phyloP scores from a whole-genome alignment of 257 asterid genomes.

The Scutellaria baicalensis region DNA sequence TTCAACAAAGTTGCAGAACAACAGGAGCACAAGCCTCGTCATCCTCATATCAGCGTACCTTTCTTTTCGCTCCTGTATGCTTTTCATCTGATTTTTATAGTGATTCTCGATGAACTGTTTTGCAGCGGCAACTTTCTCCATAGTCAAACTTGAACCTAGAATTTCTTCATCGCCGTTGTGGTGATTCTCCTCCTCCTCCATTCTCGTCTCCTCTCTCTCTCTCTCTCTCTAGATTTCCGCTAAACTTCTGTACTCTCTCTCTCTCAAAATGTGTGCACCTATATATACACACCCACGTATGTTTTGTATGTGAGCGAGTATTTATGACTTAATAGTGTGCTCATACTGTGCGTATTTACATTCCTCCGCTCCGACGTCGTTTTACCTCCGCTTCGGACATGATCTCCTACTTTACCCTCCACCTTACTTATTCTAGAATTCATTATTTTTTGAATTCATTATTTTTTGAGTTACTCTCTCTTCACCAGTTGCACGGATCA shows the following conservation, averaged over 20 bases:
- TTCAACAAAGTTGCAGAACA: neutral
- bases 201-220: constrained; percentile 21
- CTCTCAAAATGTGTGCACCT: neutral
- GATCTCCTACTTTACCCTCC: neutral
- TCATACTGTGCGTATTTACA: neutral
- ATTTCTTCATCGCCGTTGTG: constrained; percentile 52
- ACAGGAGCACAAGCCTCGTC: neutral
- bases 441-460: no score
- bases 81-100: constrained; percentile 94
- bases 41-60: constrained; percentile 38
- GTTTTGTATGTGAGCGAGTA: neutral
- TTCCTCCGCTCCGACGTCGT: constrained; percentile 12
- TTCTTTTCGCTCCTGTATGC: constrained; percentile 85
- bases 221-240: constrained; percentile 35
- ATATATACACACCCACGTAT: neutral
- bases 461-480: no score
- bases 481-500: no score
- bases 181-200: constrained; percentile 31
- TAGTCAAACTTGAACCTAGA: constrained; percentile 80
- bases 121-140: constrained; percentile 99
- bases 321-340: neutral
- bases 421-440: no score
- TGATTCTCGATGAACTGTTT: constrained; percentile 95
- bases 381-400: constrained; percentile 12
- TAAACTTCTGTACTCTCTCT: neutral